Evolutionary conservation across 306 rosid genomes (phyloP).

Genomic region (Glycyrrhiza uralensis): DNA sequence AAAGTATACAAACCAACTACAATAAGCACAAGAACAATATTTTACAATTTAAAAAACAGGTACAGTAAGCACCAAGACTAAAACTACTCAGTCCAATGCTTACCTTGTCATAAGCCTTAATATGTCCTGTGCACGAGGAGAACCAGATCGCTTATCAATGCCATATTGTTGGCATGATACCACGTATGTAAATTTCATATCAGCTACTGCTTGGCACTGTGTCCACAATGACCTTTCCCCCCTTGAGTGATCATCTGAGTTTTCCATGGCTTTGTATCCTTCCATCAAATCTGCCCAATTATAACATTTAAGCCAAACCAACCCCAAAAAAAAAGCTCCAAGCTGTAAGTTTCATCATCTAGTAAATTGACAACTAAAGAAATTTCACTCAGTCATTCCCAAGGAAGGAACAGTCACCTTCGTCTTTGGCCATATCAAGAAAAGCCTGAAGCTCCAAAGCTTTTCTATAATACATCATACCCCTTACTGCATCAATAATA

Average conservation of each 20-base stretch:
- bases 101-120: constrained; percentile 91
- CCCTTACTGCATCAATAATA: constrained; percentile 60
- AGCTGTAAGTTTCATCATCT: not conserved
- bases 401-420: constrained; percentile 47
- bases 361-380: not conserved
- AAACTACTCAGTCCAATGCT: constrained; percentile 1
- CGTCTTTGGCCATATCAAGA: constrained; percentile 93
- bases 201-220: constrained; percentile 94
- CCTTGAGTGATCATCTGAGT: constrained; percentile 62
- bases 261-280: constrained; percentile 92
- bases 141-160: constrained; percentile 86
- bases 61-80: not conserved
- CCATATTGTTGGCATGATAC: constrained; percentile 96
- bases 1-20: constrained; percentile 6
- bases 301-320: constrained; percentile 17
- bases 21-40: not conserved
- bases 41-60: not conserved
- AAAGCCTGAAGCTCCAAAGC: constrained; percentile 98
- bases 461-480: constrained; percentile 96
- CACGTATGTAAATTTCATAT: constrained; percentile 92
- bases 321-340: not conserved
- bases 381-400: not conserved
- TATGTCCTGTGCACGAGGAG: constrained; percentile 76
- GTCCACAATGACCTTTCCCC: constrained; percentile 87
- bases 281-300: constrained; percentile 77